These are phyloP conservation scores for Calamus simplicifolius DNA, from an alignment of 176 grass and related monocot genomes.

Conservation along the genomic window DNA sequence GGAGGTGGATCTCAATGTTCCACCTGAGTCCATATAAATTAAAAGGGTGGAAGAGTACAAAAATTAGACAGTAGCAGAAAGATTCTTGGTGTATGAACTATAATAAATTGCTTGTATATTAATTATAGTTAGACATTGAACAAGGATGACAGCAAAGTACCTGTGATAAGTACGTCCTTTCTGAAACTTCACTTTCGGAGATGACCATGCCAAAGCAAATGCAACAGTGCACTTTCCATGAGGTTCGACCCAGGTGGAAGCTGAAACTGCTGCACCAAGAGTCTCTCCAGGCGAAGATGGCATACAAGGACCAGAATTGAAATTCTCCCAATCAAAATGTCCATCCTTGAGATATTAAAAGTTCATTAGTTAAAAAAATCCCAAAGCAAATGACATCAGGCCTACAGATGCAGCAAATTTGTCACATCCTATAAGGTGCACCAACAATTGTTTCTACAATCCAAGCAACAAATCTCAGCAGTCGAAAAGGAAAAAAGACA, in stretches of 20 bases:
- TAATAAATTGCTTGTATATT: too few relatives aligned
- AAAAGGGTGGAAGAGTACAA: too few relatives aligned
- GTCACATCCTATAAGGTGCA: too few relatives aligned
- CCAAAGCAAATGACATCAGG: not conserved
- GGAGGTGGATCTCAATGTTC: too few relatives aligned
- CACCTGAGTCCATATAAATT: too few relatives aligned
- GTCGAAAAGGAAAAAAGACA: too few relatives aligned
- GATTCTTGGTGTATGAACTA: too few relatives aligned
- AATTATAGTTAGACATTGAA: not conserved
- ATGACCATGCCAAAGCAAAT: slow-evolving; percentile 84
- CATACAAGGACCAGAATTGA: slow-evolving; percentile 49
- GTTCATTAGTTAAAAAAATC: not conserved
- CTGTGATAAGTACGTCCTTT: slow-evolving; percentile 74
- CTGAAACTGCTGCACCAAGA: slow-evolving; percentile 87
- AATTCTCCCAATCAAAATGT: slow-evolving; percentile 77
- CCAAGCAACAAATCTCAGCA: too few relatives aligned
- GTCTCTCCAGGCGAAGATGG: slow-evolving; percentile 61
- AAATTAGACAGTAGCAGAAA: too few relatives aligned
- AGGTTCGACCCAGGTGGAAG: slow-evolving; percentile 91
- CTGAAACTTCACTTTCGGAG: slow-evolving; percentile 84
- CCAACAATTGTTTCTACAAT: too few relatives aligned
- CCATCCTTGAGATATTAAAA: slow-evolving; percentile 46
- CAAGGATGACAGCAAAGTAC: slow-evolving; percentile 20
- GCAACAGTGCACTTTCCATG: slow-evolving; percentile 75
- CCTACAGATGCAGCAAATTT: not conserved